Base-by-base conservation (phyloP, 371 early-diverging fungal genomes). In the Mortierella sp. region DNA sequence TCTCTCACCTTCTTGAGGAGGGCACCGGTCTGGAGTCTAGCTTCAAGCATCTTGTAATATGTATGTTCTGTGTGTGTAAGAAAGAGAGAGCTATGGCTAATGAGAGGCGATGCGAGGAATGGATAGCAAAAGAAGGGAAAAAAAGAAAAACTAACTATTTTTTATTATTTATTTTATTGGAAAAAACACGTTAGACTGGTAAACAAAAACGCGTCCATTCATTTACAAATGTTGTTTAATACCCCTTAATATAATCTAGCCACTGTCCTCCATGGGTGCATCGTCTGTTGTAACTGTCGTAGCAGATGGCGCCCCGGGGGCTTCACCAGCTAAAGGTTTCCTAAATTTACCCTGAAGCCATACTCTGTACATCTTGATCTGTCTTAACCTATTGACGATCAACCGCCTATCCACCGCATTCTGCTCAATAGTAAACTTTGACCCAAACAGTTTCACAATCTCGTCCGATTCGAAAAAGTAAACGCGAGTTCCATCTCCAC, bases 331-430 rank as follows among this genome's bases (percentile, higher is more conserved):
- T 36, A 76, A 28, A 21, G 90, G 86, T 84, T 97, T 98, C 67
- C 92, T 86, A 83, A 98, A 96, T 86, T 97, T 98, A 69, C 95
- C 96, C 82, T 99, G 99, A 24, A 99, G 83, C 99, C 99, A 99
- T 4, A 95, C 92, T 5, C 99, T 90, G 80, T 97, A 96, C 99
- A 99, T 99, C 84, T 98, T 97, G 41, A 99, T 85, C 84, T 97
- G 93, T 15, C 92, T 86, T 75, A 92, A 87, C 41, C 99, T 88
- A 86, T 99, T 99, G 36, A 99, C 96, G 22, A 99, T 87, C 67
- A 99, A 86, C n/a, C 99, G 86, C 45, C 96, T 89, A 70, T 99
- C 99, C 1, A 96, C 92, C 4, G 92, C 97, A 74, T 95, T 97
- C 74, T 98, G 96, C 70, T 94, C 90, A 32, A 97, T 84, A 58